These are phyloP conservation scores for Kalanchoe fedtschenkoi DNA, from an alignment of 164 flowering plant genomes.

Conservation along the genomic window DNA sequence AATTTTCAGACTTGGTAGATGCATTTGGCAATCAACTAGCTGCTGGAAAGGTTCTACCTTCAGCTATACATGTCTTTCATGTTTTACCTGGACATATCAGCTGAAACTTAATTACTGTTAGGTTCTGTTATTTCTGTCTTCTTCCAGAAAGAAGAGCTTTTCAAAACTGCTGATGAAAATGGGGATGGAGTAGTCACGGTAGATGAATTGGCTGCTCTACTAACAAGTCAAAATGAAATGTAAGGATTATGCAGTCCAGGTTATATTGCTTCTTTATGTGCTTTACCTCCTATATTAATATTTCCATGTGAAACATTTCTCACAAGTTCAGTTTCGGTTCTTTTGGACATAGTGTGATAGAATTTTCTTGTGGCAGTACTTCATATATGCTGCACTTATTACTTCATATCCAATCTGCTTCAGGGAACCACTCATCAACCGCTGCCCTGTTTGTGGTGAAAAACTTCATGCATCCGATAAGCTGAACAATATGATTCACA, in stretches of 20 bases:
- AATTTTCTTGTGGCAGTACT: too few relatives aligned
- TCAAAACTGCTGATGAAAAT: constrained; percentile 69
- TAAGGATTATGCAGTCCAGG: constrained; percentile 20
- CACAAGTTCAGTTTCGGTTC: not conserved
- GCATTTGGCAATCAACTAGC: constrained; percentile 91
- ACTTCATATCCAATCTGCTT: not conserved
- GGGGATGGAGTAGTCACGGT: constrained; percentile 82
- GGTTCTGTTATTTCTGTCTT: constrained; percentile 6
- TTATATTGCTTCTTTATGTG: not conserved
- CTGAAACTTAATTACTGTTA: not conserved
- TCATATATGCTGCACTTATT: not conserved
- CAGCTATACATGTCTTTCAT: not conserved
- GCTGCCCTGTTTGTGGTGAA: constrained; percentile 43
- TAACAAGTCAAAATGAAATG: constrained; percentile 80
- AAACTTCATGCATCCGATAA: constrained; percentile 2
- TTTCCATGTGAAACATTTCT: not conserved
- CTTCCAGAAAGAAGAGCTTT: constrained; percentile 81
- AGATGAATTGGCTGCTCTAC: constrained; percentile 84
- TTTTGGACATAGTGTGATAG: not conserved
- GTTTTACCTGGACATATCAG: not conserved
- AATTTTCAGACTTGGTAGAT: constrained; percentile 65
- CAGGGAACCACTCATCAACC: constrained; percentile 32
- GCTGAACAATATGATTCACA: constrained; percentile 5
- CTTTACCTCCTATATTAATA: not conserved
- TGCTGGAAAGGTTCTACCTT: constrained; percentile 44